Base-by-base conservation (phyloP, 129 eudicot species). In the Cynara cardunculus region DNA sequence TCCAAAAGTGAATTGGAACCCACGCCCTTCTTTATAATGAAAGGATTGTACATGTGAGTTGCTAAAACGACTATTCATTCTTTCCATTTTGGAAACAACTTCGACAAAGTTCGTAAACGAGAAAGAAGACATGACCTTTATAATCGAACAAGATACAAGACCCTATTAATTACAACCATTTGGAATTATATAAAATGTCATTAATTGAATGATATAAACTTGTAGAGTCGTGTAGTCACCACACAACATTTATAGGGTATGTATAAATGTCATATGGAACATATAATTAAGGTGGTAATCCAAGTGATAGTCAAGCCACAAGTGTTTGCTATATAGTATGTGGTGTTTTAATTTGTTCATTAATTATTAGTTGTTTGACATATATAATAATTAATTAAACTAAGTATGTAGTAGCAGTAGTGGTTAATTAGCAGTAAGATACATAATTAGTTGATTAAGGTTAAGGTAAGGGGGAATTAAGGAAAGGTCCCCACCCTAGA, bases 401-500 rank as follows among this genome's bases (percentile, higher is more conserved):
- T 53, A 16, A 62, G 72, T 32, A 32, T 71, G 34, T 12, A 31
- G 30, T 61, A 61, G 34, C 59, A 31, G 31, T 53, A 10, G 12
- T 0, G 1, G 16, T 5, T 18, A 56, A 5, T 16, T 56, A 56
- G 64, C 5, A 18, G 9, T 22, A 62, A 62, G 69, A 64, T 64
- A 24, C 12, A 64, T 64, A 64, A 56, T 18, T 56, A 56, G 9
- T 16, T 64, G 4, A 19, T n/a, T 56, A 19, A 56, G 19, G 65
- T 4, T n/a, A 56, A 56, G 28, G 44, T 32, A 21, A 49, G 53
- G 11, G 75, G 75, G 53, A 18, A 71, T 56, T 56, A 37, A 31
- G 7, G 56, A 77, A 77, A 68, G 81, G 81, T 77, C 81, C 81
- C 74, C 81, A 77, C 81, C 30, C 74, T 77, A 77, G 81, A 13